phyloP scores from a whole-genome alignment of 768 basidiomycete genomes.

The Pleurotus citrinopileatus region DNA sequence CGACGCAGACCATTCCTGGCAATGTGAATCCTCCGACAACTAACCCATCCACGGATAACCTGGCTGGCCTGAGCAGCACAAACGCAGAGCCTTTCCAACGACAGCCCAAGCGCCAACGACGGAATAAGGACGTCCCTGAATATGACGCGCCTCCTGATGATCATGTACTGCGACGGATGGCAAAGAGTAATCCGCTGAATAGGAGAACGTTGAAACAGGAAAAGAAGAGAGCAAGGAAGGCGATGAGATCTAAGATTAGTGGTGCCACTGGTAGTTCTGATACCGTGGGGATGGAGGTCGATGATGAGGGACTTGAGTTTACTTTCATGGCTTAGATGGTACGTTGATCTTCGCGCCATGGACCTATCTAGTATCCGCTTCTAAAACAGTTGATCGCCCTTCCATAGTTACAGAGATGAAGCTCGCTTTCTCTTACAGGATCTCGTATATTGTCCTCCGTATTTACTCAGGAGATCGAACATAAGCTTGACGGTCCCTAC shows the following conservation, averaged over 20 bases:
- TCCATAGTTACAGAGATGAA: too few species aligned
- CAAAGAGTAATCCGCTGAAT: constrained; percentile 55
- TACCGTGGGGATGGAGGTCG: constrained; percentile 42
- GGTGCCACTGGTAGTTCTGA: constrained; percentile 10
- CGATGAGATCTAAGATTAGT: constrained; percentile 31
- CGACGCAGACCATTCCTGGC: constrained; percentile 12
- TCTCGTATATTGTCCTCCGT: background rate
- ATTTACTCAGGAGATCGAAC: background rate
- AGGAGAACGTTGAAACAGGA: constrained; percentile 60
- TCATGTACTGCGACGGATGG: constrained; percentile 44
- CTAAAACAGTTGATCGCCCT: too few species aligned
- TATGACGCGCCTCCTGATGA: constrained; percentile 51
- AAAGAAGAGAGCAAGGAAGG: constrained; percentile 59
- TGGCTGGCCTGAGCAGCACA: constrained; percentile 6
- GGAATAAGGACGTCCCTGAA: constrained; percentile 48
- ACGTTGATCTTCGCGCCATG: background rate
- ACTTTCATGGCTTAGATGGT: constrained; percentile 41
- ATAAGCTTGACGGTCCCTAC: too few species aligned
- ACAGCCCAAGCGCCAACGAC: constrained; percentile 61
- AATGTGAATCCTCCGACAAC: constrained; percentile 12
- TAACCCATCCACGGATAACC: constrained; percentile 15
- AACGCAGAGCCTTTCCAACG: constrained; percentile 24
- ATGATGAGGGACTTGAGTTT: constrained; percentile 41
- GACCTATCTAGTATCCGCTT: too few species aligned
- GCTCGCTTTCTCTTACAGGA: background rate